These are phyloP conservation scores for Cucurbita ficifolia DNA, from an alignment of 306 rosid species.

Conservation along the genomic window DNA sequence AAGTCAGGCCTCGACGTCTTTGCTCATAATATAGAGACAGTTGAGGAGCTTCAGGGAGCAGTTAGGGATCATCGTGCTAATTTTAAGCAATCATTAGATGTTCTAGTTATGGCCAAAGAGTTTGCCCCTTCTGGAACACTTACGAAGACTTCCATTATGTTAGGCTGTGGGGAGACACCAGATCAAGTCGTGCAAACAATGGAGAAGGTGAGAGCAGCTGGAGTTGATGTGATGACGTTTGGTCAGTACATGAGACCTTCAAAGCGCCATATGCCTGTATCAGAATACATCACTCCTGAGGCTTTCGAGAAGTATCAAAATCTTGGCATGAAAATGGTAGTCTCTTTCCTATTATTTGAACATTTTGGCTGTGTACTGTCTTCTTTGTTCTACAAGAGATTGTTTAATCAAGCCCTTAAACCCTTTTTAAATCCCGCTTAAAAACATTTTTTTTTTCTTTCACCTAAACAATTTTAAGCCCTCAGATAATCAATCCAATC, in stretches of 20 bases:
- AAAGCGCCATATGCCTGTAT: slow-evolving; percentile 96
- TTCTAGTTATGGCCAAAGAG: slow-evolving; percentile 81
- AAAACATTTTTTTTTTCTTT: no score
- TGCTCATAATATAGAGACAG: slow-evolving; percentile 97
- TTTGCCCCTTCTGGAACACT: slow-evolving; percentile 79
- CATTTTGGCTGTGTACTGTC: background rate
- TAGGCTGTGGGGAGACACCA: slow-evolving; percentile 97
- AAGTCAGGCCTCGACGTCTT: slow-evolving; percentile 86
- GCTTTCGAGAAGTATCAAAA: slow-evolving; percentile 73
- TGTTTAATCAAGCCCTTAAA: background rate
- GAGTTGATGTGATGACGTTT: slow-evolving; percentile 94
- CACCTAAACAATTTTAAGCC: no score
- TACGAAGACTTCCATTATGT: slow-evolving; percentile 92
- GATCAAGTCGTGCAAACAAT: slow-evolving; percentile 87
- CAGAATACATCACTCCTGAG: slow-evolving; percentile 87
- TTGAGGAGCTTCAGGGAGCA: slow-evolving; percentile 82
- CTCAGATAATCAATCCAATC: background rate
- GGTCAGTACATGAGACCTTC: slow-evolving; percentile 99
- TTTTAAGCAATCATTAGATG: slow-evolving; percentile 81
- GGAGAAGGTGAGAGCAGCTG: slow-evolving; percentile 99
- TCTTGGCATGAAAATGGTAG: slow-evolving; percentile 92
- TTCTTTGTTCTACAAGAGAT: background rate
- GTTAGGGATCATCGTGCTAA: slow-evolving; percentile 92
- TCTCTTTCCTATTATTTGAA: background rate
- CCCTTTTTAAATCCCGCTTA: no score